These are phyloP conservation scores for Saturnispora besseyi DNA, from an alignment of 805 yeast genomes.

Conservation along the genomic window DNA sequence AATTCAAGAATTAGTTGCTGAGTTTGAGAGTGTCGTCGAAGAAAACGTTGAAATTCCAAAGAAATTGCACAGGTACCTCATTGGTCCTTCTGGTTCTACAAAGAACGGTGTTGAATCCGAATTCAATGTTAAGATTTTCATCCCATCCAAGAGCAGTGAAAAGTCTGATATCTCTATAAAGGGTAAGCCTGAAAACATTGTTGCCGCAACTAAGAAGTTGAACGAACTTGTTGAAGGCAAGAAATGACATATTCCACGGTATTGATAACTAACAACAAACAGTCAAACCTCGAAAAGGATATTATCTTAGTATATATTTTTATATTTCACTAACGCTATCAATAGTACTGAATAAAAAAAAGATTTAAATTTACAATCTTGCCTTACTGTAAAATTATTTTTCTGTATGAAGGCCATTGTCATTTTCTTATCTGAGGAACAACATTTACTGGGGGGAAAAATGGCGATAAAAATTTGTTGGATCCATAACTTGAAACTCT, in stretches of 20 bases:
- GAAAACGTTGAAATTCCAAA: conserved; percentile 53
- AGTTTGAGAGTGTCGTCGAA: conserved; percentile 49
- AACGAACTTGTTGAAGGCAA: conserved; percentile 37
- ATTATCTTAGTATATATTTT: background rate
- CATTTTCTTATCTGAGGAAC: background rate
- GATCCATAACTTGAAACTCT: background rate
- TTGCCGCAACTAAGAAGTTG: conserved; percentile 53
- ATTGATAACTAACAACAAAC: background rate
- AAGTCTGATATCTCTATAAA: conserved; percentile 44
- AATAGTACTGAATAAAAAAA: background rate
- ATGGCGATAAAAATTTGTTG: background rate
- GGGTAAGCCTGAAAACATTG: conserved; percentile 63
- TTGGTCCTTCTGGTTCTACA: conserved; percentile 74
- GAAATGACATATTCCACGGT: background rate
- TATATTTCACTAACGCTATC: background rate
- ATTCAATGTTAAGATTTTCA: conserved; percentile 49
- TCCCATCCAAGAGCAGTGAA: conserved; percentile 53
- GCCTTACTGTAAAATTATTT: too few relatives aligned
- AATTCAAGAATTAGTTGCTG: conserved; percentile 53
- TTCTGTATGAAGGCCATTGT: too few relatives aligned
- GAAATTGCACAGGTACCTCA: conserved; percentile 62
- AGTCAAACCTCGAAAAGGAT: too few relatives aligned
- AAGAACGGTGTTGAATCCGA: conserved; percentile 68
- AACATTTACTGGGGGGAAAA: background rate
- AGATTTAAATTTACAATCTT: background rate